phyloP scores from a whole-genome alignment of 306 rosid species.

The Quercus variabilis region DNA sequence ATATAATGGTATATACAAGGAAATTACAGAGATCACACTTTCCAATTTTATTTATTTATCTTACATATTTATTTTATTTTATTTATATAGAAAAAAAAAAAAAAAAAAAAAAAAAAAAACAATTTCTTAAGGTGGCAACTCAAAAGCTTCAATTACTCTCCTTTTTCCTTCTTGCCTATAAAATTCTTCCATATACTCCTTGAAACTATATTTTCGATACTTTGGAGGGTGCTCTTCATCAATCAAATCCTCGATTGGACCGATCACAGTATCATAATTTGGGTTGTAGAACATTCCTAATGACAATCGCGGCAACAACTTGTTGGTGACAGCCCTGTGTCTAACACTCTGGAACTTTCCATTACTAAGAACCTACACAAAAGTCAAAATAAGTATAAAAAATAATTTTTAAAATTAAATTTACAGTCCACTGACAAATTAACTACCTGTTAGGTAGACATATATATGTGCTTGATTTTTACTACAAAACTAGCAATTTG shows the following conservation, averaged over 20 bases:
- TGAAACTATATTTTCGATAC: slow-evolving; percentile 16
- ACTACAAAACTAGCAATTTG: no score
- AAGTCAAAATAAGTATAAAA: not conserved
- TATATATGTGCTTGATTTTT: no score
- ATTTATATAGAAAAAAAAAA: no score
- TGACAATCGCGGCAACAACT: slow-evolving; percentile 14
- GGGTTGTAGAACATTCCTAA: slow-evolving; percentile 42
- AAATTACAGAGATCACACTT: no score
- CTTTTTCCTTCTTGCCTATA: slow-evolving; percentile 31
- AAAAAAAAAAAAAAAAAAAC: no score
- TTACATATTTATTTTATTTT: no score
- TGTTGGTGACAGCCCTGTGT: slow-evolving; percentile 41
- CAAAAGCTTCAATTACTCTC: slow-evolving; percentile 32
- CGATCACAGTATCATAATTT: slow-evolving; percentile 18
- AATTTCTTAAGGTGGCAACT: not conserved
- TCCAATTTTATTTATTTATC: no score
- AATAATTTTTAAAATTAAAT: no score
- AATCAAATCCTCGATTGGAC: slow-evolving; percentile 38
- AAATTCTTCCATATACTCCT: slow-evolving; percentile 28
- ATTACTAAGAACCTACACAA: slow-evolving; percentile 30
- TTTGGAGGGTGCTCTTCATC: slow-evolving; percentile 27
- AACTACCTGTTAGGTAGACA: no score
- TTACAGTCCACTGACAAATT: no score
- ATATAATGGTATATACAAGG: no score
- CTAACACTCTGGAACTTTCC: slow-evolving; percentile 41